Evolutionary conservation across 1,139 yeast species (phyloP).

Genomic region (Debaryomyces coudertii): DNA sequence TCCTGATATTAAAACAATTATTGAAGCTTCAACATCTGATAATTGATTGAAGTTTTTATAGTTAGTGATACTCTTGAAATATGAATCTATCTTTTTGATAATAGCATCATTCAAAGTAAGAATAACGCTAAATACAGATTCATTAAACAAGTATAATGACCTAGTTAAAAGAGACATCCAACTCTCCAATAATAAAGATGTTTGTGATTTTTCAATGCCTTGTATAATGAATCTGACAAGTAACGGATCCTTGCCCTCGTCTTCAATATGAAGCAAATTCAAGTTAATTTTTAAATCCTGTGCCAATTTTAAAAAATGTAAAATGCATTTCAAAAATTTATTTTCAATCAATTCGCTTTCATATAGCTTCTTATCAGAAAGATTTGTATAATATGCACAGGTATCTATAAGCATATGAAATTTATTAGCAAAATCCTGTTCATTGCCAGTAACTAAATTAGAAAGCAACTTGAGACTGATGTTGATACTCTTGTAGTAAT

Average conservation of each 20-base stretch:
- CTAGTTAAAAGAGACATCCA: slow-evolving; percentile 51
- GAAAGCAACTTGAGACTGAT: slow-evolving; percentile 46
- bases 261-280: slow-evolving; percentile 36
- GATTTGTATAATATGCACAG: slow-evolving; percentile 28
- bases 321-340: slow-evolving; percentile 34
- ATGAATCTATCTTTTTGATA: slow-evolving; percentile 45
- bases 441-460: slow-evolving; percentile 57
- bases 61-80: slow-evolving; percentile 31
- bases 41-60: slow-evolving; percentile 18
- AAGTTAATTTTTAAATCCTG: slow-evolving; percentile 33
- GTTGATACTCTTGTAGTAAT: slow-evolving; percentile 33
- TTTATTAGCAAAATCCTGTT: slow-evolving; percentile 49
- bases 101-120: slow-evolving; percentile 53
- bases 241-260: slow-evolving; percentile 35
- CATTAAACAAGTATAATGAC: slow-evolving; percentile 51
- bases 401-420: slow-evolving; percentile 32
- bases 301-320: slow-evolving; percentile 35
- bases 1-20: slow-evolving; percentile 61
- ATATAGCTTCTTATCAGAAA: slow-evolving; percentile 16
- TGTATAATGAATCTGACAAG: slow-evolving; percentile 39
- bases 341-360: slow-evolving; percentile 35
- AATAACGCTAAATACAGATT: slow-evolving; percentile 54
- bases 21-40: slow-evolving; percentile 46
- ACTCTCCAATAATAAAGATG: slow-evolving; percentile 46
- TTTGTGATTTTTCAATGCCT: slow-evolving; percentile 40